phyloP scores from a whole-genome alignment of 768 basidiomycete genomes.

The Lactarius tabidus region DNA sequence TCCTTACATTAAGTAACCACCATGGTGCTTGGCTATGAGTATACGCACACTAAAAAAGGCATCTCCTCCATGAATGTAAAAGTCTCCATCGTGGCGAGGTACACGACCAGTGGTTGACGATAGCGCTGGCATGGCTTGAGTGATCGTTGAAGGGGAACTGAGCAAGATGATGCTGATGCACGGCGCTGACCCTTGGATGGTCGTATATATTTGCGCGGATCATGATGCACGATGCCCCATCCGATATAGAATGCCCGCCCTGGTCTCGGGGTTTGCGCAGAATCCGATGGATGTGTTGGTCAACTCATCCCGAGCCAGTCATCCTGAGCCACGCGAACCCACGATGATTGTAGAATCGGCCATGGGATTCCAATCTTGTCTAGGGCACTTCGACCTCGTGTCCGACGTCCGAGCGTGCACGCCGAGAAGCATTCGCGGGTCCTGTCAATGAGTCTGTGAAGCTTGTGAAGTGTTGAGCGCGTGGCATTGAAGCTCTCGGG shows the following conservation, averaged over 20 bases:
- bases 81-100: slow-evolving; percentile 32
- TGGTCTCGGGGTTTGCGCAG: background rate
- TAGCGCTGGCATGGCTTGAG: background rate
- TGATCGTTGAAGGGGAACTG: background rate
- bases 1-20: background rate
- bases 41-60: slow-evolving; percentile 34
- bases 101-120: slow-evolving; percentile 16
- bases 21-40: background rate
- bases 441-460: background rate
- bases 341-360: background rate
- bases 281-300: slow-evolving; percentile 1
- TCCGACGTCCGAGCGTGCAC: slow-evolving; percentile 1
- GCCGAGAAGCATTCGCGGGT: background rate
- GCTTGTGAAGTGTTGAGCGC: background rate
- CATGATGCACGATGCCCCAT: background rate
- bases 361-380: background rate
- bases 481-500: background rate
- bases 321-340: background rate
- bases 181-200: background rate
- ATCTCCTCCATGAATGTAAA: slow-evolving; percentile 53
- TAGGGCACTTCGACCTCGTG: slow-evolving; percentile 5
- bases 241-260: background rate
- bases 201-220: slow-evolving; percentile 16
- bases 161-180: background rate
- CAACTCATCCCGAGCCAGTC: background rate